Evolutionary conservation across 1,284 basidiomycete genomes (phyloP), one percentile per base, ranked within the genome.

Genomic region (Schizopora paradoxa): DNA sequence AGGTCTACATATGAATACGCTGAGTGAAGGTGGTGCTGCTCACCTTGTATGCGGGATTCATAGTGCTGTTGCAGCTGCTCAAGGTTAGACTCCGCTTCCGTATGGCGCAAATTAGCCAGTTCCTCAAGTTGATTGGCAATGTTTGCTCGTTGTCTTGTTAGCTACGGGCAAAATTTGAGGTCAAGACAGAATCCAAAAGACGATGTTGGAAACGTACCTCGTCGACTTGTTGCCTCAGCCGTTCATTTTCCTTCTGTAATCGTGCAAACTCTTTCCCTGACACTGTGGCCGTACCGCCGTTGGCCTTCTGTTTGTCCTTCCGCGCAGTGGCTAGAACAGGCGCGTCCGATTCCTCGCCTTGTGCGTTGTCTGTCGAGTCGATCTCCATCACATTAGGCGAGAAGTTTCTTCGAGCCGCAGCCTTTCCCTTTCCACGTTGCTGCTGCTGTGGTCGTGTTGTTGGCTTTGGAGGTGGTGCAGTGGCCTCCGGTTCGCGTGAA

Each of bases 41-140:
- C 58, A 82, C 85, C 71, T 59, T 71, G 66, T 19, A 74, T 57
- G 36, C 68, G 67, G 1, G 67, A 69, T 40, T 82, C 72, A 51
- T 74, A 74, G 37, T 75, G 70, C 25, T 64, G 56, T 35, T 67
- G 66, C 41, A 74, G 63, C 13, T 74, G 66, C 45, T 69, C 64
- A 37, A 79, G 55, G 6, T 70, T 56, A 45, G 70, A 63, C 55
- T 89, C 85, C 19, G 81, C 65, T 50, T 85, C 85, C 3, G 82
- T 82, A 29, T 68, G 60, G 44, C 82, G 72, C 31, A 79, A 61
- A 31, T 71, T 66, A 45, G 76, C 68, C 5, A 76, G 56, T 49
- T 83, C 78, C 40, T 85, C 72, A 10, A 86, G 53, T 48, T 81
- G 76, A 27, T 66, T 61, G 32, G 66, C 65, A 2, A 86, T 56